Base-by-base conservation (phyloP, 164 flowering plant genomes). In the Chimonanthus salicifolius region DNA sequence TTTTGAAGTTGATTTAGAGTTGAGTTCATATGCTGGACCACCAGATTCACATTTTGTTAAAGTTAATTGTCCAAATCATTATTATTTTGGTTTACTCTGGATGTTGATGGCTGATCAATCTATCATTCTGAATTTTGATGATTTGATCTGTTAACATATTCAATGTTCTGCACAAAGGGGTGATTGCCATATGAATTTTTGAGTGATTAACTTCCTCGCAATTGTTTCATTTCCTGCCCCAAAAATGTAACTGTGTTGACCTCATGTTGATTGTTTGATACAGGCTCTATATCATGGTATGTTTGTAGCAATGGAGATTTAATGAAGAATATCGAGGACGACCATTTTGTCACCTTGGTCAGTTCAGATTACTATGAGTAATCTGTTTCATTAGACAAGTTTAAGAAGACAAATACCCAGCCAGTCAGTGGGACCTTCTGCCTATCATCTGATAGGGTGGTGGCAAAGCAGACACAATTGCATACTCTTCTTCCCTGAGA, bases 251-350 rank as follows among this genome's bases (percentile, higher is more conserved):
- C 11, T 54, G 13, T 13, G 4, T 10, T 10, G 11, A 13, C n/a
- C 15, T 54, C 16, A 13, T 54, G 11, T 54, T 4, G 60, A 11
- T 54, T 54, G 60, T 54, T 13, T 13, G 60, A 7, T 82, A 80
- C 88, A 90, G 97, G 89, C 77, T 75, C 84, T 21, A 79, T 86
- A 47, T 84, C 90, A 70, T 91, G 94, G 94, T 88, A 87, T 58
- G 47, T 82, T 0, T 50, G 74, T 48, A 54, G 69, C 18, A 70
- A 62, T 70, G 86, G 79, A 46, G 98, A 89, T 54, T 77, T 83
- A 47, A 44, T 79, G 33, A 91, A 91, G 78, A 68, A 68, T 66
- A n/a, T 75, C 16, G 92, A 83, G 9, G 87, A 88, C 44, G 92
- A 87, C 48, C 91, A 85, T 77, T 82, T 82, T 62, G 80, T 89